Conservation (phyloP, 1,284 basidiomycete species). For the Ustilago curta region DNA sequence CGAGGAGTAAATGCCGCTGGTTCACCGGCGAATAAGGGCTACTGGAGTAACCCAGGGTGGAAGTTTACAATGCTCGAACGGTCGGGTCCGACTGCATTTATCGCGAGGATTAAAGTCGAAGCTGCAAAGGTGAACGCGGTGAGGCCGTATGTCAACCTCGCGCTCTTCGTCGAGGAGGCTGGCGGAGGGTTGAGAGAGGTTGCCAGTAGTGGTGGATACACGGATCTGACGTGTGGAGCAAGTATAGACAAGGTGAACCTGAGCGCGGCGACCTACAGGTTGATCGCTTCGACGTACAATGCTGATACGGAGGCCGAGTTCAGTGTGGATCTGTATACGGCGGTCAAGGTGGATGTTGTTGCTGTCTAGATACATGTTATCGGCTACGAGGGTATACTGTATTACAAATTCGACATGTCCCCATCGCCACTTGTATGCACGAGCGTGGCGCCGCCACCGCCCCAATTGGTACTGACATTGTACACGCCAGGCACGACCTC, state of each 20-base stretch:
- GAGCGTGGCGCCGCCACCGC: background rate
- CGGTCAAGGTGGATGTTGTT: slow-evolving; percentile 23
- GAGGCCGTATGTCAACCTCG: slow-evolving; percentile 36
- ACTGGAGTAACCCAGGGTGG: slow-evolving; percentile 78
- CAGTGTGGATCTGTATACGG: slow-evolving; percentile 40
- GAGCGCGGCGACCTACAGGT: slow-evolving; percentile 21
- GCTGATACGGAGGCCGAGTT: slow-evolving; percentile 27
- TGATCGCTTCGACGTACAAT: slow-evolving; percentile 44
- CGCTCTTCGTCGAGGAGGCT: slow-evolving; percentile 10
- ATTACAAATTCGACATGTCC: background rate
- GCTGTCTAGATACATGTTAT: background rate
- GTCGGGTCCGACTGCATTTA: slow-evolving; percentile 5
- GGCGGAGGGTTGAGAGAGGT: slow-evolving; percentile 19
- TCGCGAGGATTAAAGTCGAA: slow-evolving; percentile 10
- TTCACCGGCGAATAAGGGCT: slow-evolving; percentile 76
- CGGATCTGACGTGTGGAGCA: slow-evolving; percentile 42
- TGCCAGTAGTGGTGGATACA: slow-evolving; percentile 37
- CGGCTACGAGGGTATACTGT: background rate
- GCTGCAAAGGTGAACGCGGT: background rate
- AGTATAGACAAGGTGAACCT: slow-evolving; percentile 25
- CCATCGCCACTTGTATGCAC: background rate
- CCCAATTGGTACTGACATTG: slow-evolving; percentile 9
- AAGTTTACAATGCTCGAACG: slow-evolving; percentile 71
- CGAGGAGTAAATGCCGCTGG: slow-evolving; percentile 78
- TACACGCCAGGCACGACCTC: slow-evolving; percentile 52